Base-by-base conservation (phyloP, 2,329 filamentous ascomycete genomes). In the Ceratocystis harringtonii region DNA sequence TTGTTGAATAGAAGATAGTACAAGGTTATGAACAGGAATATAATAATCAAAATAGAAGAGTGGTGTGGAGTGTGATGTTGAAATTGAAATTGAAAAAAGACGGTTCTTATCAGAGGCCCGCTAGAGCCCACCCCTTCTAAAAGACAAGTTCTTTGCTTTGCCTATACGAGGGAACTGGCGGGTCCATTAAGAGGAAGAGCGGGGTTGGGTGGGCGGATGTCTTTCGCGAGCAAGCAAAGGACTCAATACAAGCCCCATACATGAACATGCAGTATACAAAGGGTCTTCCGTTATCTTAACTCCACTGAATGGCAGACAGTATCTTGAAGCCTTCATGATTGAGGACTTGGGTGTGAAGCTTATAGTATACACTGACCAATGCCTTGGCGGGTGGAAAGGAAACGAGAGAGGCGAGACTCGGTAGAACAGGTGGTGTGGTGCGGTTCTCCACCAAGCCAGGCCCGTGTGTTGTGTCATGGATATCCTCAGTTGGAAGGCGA, bases 1-100 rank as follows among this genome's bases (percentile, higher is more conserved):
- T 41, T 43, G 28, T 57, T 64, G 62, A 64, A 64, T 55, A 22
- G 22, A 41, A 57, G 22, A 50, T 62, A 41, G 55, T 58, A 58
- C 55, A 58, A 36, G 30, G 55, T 17, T 58, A 58, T 36, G 22
- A 58, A 36, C 55, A 58, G 17, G 32, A 15, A 58, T 36, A n/a
- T 57, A 8, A 58, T 58, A 36, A 41, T 58, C 28, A 17, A 19
- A 58, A 36, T 36, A 10, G 15, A 30, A 30, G 52, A 58, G 55
- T n/a, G 55, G 55, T 58, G 55, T 58, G 30, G 55, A 58, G 32
- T 58, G 28, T 58, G 19, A 36, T 32, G 22, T n/a, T n/a, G n/a
- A 52, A 25, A 19, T n/a, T 52, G 10, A 52, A 19, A 25, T n/a
- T n/a, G n/a, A n/a, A 3, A 25, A 41, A 41, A 41, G 36, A 41